Conservation (phyloP, 805 yeast species). For the Citeromyces matritensis region DNA sequence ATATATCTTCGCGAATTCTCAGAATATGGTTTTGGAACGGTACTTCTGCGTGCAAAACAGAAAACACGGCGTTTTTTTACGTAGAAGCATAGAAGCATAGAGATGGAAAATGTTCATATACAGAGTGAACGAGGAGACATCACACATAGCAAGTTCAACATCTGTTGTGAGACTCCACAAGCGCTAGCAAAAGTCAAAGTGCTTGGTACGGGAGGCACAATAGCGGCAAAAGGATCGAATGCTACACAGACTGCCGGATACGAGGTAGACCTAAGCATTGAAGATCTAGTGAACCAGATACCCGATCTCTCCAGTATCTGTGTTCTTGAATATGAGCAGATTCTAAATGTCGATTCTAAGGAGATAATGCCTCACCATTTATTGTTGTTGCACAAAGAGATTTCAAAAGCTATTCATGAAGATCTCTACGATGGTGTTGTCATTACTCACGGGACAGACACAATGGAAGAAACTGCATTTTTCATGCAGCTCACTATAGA, state of each 20-base stretch:
- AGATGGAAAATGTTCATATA: too few species aligned
- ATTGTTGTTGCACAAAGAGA: slow-evolving; percentile 26
- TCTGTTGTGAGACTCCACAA: too few species aligned
- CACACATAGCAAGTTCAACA: too few species aligned
- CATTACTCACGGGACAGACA: slow-evolving; percentile 61
- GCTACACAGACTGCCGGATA: slow-evolving; percentile 39
- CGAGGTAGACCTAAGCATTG: slow-evolving; percentile 32
- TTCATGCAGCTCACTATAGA: slow-evolving; percentile 35
- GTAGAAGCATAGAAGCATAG: too few species aligned
- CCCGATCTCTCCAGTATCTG: slow-evolving; percentile 42
- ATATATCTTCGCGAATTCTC: too few species aligned
- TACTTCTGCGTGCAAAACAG: background rate
- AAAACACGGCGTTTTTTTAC: too few species aligned
- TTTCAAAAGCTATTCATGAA: slow-evolving; percentile 24
- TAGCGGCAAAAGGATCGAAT: slow-evolving; percentile 34
- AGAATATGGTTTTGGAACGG: too few species aligned
- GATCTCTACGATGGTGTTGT: slow-evolving; percentile 39
- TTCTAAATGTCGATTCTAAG: slow-evolving; percentile 47
- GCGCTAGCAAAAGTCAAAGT: slow-evolving; percentile 18
- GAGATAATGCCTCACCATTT: slow-evolving; percentile 33
- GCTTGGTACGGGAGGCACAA: slow-evolving; percentile 46
- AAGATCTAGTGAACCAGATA: slow-evolving; percentile 33
- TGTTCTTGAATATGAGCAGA: slow-evolving; percentile 45
- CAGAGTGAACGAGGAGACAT: too few species aligned
- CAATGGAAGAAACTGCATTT: slow-evolving; percentile 54